Conservation (phyloP, 176 grass and related monocot species). For the Ensete glaucum region DNA sequence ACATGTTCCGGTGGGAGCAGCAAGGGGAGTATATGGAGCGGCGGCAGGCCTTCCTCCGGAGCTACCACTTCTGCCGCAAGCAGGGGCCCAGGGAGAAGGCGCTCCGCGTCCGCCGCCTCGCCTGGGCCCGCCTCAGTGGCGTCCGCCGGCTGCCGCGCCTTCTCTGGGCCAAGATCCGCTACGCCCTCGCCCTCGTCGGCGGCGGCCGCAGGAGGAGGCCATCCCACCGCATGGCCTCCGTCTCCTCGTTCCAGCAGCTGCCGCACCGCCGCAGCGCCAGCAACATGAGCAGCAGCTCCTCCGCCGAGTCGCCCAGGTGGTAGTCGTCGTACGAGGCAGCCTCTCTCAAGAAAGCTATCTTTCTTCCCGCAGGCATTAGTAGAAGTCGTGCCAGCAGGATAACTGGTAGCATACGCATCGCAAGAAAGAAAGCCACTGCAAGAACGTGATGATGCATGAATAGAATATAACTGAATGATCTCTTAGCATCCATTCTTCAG, state of each 20-base stretch:
- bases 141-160: slow-evolving; percentile 28
- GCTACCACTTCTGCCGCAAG: slow-evolving; percentile 88
- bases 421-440: no score
- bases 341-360: no score
- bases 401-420: no score
- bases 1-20: slow-evolving; percentile 66
- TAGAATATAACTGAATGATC: no score
- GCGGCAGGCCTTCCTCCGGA: slow-evolving; percentile 75
- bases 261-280: background rate
- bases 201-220: background rate
- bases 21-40: slow-evolving; percentile 47
- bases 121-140: slow-evolving; percentile 47
- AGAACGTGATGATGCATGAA: no score
- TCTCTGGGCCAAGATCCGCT: slow-evolving; percentile 8
- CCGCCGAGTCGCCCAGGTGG: background rate
- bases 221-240: background rate
- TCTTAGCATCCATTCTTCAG: no score
- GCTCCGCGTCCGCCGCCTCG: slow-evolving; percentile 46
- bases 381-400: no score
- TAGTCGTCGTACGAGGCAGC: background rate
- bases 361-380: no score
- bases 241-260: slow-evolving; percentile 9
- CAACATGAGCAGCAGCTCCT: background rate
- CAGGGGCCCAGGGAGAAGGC: slow-evolving; percentile 16
- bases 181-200: background rate